A percentile compares a stretch with the other conserved stretches of the same genome.
Evolutionary conservation across 352 stramenopile genomes (phyloP).

Genomic region (Phytophthora parvispora): DNA sequence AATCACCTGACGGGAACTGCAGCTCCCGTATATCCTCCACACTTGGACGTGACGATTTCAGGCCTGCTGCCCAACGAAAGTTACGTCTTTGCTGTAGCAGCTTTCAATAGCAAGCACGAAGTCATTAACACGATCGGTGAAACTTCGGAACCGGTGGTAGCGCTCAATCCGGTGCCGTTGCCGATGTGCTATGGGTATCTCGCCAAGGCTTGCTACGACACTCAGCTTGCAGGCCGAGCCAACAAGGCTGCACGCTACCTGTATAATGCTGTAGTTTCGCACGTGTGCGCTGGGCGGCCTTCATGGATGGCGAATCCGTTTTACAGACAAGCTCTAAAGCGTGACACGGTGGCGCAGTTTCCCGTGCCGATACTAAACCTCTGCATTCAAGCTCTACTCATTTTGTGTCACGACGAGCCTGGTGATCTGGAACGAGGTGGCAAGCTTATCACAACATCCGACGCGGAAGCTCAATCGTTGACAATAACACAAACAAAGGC

Average conservation of each 20-base stretch:
- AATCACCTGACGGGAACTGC: conserved; percentile 71
- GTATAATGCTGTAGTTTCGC: conserved; percentile 61
- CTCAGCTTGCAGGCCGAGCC: conserved; percentile 36
- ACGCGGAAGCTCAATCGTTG: conserved; percentile 40
- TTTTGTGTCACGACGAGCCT: conserved; percentile 61
- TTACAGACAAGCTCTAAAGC: conserved; percentile 67
- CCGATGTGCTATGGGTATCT: conserved; percentile 81
- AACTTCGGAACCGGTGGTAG: conserved; percentile 66
- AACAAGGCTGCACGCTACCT: conserved; percentile 53
- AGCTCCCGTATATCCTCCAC: conserved; percentile 44
- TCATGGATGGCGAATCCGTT: conserved; percentile 72
- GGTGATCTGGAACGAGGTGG: conserved; percentile 59
- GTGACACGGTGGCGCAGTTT: conserved; percentile 51
- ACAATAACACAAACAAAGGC: conserved; percentile 45
- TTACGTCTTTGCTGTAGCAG: conserved; percentile 88
- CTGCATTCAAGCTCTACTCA: conserved; percentile 59
- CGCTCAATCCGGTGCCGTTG: conserved; percentile 75
- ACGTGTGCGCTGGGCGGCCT: conserved; percentile 26
- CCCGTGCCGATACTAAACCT: conserved; percentile 65
- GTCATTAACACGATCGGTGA: conserved; percentile 77
- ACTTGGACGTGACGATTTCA: conserved; percentile 49
- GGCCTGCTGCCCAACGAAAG: conserved; percentile 73
- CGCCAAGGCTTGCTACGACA: conserved; percentile 56
- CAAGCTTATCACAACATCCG: conserved; percentile 27
- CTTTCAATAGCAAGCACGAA: conserved; percentile 72